phyloP scores from a whole-genome alignment of 805 yeast species.

The Brettanomyces bruxellensis region DNA sequence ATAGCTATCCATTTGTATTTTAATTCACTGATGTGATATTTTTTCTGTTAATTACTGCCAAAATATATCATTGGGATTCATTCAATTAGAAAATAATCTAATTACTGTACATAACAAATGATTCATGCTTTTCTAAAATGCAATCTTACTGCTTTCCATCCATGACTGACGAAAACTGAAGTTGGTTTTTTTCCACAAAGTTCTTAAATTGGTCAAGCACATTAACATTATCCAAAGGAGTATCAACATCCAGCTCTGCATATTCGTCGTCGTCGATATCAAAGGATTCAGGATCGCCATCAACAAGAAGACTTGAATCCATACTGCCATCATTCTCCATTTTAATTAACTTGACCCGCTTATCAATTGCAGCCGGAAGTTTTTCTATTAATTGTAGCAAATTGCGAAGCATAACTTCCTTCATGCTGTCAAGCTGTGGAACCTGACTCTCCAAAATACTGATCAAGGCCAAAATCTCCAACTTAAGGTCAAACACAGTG shows the following conservation, averaged over 20 bases:
- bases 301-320: slow-evolving; percentile 11
- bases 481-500: slow-evolving; percentile 47
- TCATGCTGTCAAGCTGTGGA: slow-evolving; percentile 15
- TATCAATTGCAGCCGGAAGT: slow-evolving; percentile 41
- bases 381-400: slow-evolving; percentile 33
- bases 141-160: neutral
- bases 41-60: too few relatives aligned
- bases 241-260: slow-evolving; percentile 24
- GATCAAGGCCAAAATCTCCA: slow-evolving; percentile 40
- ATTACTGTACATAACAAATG: neutral
- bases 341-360: slow-evolving; percentile 34
- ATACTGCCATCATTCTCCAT: slow-evolving; percentile 15
- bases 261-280: slow-evolving; percentile 17
- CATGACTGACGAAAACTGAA: neutral
- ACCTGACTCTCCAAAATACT: slow-evolving; percentile 30
- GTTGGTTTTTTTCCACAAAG: slow-evolving; percentile 8
- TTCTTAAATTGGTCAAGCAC: slow-evolving; percentile 23
- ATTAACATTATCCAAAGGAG: slow-evolving; percentile 22
- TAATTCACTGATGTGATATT: too few relatives aligned
- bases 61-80: too few relatives aligned
- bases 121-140: too few relatives aligned
- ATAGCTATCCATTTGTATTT: too few relatives aligned
- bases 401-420: slow-evolving; percentile 21
- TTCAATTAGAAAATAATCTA: neutral
- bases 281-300: slow-evolving; percentile 13